Evolutionary conservation across 129 eudicot genomes (phyloP), one percentile per base, ranked within the genome.

Genomic region (Artemisia annua): DNA sequence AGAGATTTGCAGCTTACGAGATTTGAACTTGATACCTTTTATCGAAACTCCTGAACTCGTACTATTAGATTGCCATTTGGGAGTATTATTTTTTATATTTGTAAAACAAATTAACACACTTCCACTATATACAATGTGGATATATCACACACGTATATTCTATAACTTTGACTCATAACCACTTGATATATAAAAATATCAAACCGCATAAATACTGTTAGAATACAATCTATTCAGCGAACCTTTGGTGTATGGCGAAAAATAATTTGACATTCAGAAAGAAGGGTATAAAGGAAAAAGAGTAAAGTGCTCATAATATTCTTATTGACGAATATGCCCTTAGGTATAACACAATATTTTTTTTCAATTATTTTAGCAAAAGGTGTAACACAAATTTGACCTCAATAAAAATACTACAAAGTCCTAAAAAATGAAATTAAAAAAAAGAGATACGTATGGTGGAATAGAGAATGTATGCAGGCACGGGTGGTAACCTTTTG

Each of bases 401-500:
- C 66, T 13, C 11, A n/a, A 28, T 28, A 72, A 60, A 22, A 67
- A 5, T 11, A 22, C 18, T 8, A 11, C 1, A 62, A 62, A 30
- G 7, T 14, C 48, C 18, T 20, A 18, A 72, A 72, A 24, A 60
- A 9, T 26, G 50, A 17, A 11, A 28, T 8, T 44, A 7, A 39
- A 11, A 44, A 22, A 22, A 24, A 28, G 16, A n/a, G 11, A 55
- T 32, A 32, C 15, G 11, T 62, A 53, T 62, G 70, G 75, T 75
- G 75, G 77, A 68, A 66, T 46, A 32, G 77, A 71, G 83, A 79
- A 76, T 74, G 75, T 69, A 56, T 80, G 80, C 71, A 80, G 77
- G 80, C 80, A 75, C 73, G 84, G 77, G 84, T 69, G 76, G 66
- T 53, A 58, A 11, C 57, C 63, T 80, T 80, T 80, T 75, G 77